phyloP scores from a whole-genome alignment of 2,329 filamentous ascomycete genomes.

The Ophiostoma populinum region DNA sequence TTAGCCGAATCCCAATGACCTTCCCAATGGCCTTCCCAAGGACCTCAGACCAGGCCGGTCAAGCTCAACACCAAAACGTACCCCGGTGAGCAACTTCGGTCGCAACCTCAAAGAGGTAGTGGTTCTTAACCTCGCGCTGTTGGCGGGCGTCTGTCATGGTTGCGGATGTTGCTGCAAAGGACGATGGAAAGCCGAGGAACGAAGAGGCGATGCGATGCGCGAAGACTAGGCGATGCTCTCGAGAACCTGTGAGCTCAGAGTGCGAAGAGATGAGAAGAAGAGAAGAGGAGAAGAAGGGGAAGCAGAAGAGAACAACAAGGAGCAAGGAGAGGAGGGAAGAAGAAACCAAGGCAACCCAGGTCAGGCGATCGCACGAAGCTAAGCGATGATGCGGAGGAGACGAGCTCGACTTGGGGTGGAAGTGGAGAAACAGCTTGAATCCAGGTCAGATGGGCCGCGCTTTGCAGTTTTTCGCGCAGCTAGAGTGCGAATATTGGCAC shows the following conservation, averaged over 20 bases:
- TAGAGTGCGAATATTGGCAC: too few species aligned
- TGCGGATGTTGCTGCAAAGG: conserved; percentile 5
- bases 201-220: too few species aligned
- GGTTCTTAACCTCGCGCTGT: conserved; percentile 70
- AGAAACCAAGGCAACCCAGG: conserved; percentile 1
- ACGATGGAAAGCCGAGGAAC: background rate
- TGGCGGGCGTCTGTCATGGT: conserved; percentile 19
- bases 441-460: conserved; percentile 3
- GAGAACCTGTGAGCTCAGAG: too few species aligned
- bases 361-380: conserved; percentile 1
- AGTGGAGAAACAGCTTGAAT: conserved; percentile 5
- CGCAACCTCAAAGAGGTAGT: conserved; percentile 89
- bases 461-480: conserved; percentile 7
- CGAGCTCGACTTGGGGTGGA: conserved; percentile 4
- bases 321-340: background rate
- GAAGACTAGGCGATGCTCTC: too few species aligned
- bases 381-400: conserved; percentile 5
- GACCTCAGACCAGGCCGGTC: too few species aligned
- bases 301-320: background rate
- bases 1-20: too few species aligned
- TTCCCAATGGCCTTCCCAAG: background rate
- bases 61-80: conserved; percentile 23
- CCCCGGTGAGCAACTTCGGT: conserved; percentile 95
- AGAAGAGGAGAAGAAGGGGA: conserved; percentile 7
- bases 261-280: conserved; percentile 6